Evolutionary conservation across 2,329 filamentous ascomycete genomes (phyloP), one percentile per base, ranked within the genome.

Genomic region (Dendryphion nanum): DNA sequence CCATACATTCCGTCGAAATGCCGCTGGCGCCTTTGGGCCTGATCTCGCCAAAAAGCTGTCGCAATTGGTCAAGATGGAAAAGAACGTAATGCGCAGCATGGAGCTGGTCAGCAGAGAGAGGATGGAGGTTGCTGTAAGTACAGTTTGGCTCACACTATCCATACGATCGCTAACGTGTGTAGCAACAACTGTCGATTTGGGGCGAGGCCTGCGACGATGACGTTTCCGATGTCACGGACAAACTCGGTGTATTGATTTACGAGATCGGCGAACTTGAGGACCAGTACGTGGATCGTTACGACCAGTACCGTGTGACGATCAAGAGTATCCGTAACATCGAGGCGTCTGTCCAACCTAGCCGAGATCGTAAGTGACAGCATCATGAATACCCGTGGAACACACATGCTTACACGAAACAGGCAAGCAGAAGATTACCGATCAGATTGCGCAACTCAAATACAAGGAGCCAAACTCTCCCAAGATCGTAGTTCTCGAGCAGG

Each of bases 301-400:
- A 98, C 69, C 93, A 98, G 72, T 98, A 97, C 75, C 89, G 93
- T 63, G 86, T 98, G 41, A 98, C 93, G 37, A 95, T 98, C 73
- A 98, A 98, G 84, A 95, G 89, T 68, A 95, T 98, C 62, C 86
- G 93, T 59, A 98, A 98, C 72, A 98, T 98, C 50, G 93, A 98
- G 71, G 90, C 91, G 42, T 97, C 91, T 16, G 93, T 98, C 35
- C 93, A 98, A 72, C 93, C 93, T 40, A 96, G 90, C 75, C 82
- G 93, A 72, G 93, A 98, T 72, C 87, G 93, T 93, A 75, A 73
- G 86, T 70, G 14, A 33, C 19, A 14, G 35, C 8, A 41, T 17
- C 19, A 21, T n/a, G n/a, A 19, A 17, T 28, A 18, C 21, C 32
- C 18, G 15, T 29, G 24, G 29, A 34, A 13, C 8, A 18, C 24